Percentiles rank a stretch among this genome's conserved stretches.
phyloP scores from a whole-genome alignment of 2,329 filamentous ascomycete species.

The Nemania serpens region DNA sequence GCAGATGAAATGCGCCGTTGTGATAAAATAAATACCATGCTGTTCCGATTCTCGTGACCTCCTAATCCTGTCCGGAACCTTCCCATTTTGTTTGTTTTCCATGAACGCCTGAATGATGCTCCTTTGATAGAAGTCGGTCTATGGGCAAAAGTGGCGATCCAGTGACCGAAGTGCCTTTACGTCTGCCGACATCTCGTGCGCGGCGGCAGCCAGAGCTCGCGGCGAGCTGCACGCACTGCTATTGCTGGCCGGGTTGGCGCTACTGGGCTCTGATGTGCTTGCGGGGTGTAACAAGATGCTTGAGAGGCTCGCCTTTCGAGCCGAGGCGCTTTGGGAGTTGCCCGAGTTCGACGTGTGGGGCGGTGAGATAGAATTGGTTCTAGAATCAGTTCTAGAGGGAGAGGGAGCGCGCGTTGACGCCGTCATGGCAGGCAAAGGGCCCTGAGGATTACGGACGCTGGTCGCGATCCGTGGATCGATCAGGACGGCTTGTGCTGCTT shows the following conservation, averaged over 20 bases:
- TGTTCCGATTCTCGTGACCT: conserved; percentile 24
- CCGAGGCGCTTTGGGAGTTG: conserved; percentile 26
- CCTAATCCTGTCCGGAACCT: neutral
- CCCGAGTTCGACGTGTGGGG: conserved; percentile 49
- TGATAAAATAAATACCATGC: neutral
- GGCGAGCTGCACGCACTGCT: conserved; percentile 56
- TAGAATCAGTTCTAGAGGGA: conserved; percentile 54
- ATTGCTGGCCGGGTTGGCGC: conserved; percentile 48
- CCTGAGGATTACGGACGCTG: conserved; percentile 46
- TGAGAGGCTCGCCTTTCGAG: conserved; percentile 53
- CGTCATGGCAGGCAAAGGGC: conserved; percentile 50
- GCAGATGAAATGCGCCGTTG: conserved; percentile 6
- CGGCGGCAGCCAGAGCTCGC: conserved; percentile 43
- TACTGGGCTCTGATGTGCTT: conserved; percentile 52
- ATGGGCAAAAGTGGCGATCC: conserved; percentile 60
- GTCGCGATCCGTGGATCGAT: conserved; percentile 46
- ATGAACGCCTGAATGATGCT: conserved; percentile 35
- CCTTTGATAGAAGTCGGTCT: conserved; percentile 5
- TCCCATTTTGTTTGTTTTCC: conserved; percentile 13
- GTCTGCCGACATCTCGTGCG: conserved; percentile 55
- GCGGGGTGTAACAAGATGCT: conserved; percentile 57
- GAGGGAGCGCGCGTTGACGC: conserved; percentile 41
- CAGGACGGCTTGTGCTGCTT: conserved; percentile 48
- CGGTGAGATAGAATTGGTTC: conserved; percentile 56
- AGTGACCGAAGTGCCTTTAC: conserved; percentile 68